Conservation (phyloP, 768 basidiomycete genomes). For the Kondoa malvinella region DNA sequence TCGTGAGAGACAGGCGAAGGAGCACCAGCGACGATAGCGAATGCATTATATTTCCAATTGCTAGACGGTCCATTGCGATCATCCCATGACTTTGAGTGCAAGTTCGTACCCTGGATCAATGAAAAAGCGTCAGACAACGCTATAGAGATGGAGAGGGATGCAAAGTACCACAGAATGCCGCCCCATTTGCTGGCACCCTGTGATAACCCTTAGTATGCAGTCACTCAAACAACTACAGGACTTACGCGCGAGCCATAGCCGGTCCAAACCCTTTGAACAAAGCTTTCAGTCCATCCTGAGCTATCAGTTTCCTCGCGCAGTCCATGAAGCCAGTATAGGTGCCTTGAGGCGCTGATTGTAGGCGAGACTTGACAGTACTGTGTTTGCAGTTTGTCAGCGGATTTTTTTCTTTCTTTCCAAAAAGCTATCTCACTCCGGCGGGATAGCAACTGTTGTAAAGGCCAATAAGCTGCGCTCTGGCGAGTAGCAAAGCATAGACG, state of each 20-base stretch:
- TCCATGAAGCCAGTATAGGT: conserved; percentile 92
- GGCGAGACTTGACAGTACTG: conserved; percentile 57
- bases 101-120: neutral
- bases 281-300: conserved; percentile 63
- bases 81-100: neutral
- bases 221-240: no score
- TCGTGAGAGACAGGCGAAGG: no score
- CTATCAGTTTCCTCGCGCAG: conserved; percentile 79
- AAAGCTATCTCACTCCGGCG: neutral
- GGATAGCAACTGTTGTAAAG: conserved; percentile 28
- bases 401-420: neutral
- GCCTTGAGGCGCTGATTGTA: conserved; percentile 91
- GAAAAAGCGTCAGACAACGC: neutral
- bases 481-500: no score
- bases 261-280: conserved; percentile 97
- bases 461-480: no score
- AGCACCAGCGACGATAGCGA: no score
- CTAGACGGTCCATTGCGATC: neutral
- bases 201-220: conserved; percentile 8
- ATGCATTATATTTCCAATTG: neutral
- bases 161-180: neutral
- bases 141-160: neutral
- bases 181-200: conserved; percentile 12
- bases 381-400: neutral
- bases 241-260: no score